These are phyloP conservation scores for Cercospora sp. DNA, from an alignment of 2,329 filamentous ascomycete genomes.

Conservation along the genomic window DNA sequence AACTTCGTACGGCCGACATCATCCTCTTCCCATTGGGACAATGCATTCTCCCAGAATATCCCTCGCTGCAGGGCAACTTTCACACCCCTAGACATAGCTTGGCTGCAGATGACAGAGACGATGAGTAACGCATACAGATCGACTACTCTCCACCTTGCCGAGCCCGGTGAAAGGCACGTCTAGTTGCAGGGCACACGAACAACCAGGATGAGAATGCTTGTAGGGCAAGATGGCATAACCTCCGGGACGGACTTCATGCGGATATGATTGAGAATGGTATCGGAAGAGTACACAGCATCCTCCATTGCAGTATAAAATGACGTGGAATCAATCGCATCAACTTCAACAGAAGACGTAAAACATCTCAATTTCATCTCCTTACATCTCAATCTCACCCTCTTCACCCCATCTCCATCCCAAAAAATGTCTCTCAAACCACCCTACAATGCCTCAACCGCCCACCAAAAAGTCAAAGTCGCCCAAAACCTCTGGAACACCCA, in stretches of 20 bases:
- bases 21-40: not conserved
- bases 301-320: not conserved
- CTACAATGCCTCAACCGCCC: constrained; percentile 72
- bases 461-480: constrained; percentile 76
- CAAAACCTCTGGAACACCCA: constrained; percentile 81
- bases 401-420: not conserved
- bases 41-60: not conserved
- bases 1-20: not conserved
- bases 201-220: not conserved
- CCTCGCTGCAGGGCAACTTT: not conserved
- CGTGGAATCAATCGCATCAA: not conserved
- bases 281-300: not conserved
- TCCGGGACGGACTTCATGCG: not conserved
- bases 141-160: not conserved
- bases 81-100: not conserved
- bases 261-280: not conserved
- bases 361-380: not conserved
- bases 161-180: not conserved
- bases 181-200: not conserved
- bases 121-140: not conserved
- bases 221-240: not conserved
- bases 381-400: not conserved
- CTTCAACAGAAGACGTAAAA: not conserved
- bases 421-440: constrained; percentile 61
- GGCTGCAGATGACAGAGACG: not conserved